Conservation (phyloP, 1,284 basidiomycete species). For the Ustilago crameri region DNA sequence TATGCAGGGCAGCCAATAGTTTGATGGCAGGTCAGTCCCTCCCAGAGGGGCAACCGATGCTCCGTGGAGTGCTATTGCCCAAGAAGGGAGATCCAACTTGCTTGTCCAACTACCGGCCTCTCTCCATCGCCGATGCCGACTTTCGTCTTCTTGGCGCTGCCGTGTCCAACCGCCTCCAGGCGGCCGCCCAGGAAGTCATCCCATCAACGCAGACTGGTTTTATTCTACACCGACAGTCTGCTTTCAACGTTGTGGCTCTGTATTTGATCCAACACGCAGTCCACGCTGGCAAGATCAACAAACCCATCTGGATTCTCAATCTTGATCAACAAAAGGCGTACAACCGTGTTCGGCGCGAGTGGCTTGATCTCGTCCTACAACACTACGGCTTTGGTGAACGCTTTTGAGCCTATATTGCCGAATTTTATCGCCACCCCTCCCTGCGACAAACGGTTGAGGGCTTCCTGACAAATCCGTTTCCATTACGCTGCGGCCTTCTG, state of each 20-base stretch:
- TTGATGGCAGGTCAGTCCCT: conserved; percentile 6
- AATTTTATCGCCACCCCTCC: too few species aligned
- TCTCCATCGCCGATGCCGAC: conserved; percentile 5
- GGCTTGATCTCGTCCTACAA: not conserved
- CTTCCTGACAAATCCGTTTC: conserved; percentile 4
- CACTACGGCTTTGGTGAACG: conserved; percentile 10
- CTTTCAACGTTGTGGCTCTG: conserved; percentile 6
- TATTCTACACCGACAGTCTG: conserved; percentile 5
- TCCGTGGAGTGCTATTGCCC: conserved; percentile 8
- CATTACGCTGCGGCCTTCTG: conserved; percentile 5
- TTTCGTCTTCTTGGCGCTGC: conserved; percentile 8
- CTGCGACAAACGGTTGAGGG: not conserved
- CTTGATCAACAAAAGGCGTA: conserved; percentile 6
- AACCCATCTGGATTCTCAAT: conserved; percentile 13
- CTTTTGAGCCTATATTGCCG: not conserved
- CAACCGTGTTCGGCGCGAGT: conserved; percentile 1
- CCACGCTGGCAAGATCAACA: not conserved
- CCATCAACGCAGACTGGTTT: conserved; percentile 9
- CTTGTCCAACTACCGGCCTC: conserved; percentile 8
- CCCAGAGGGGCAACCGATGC: not conserved
- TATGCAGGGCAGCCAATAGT: not conserved
- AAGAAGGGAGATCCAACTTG: conserved; percentile 6
- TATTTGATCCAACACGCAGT: conserved; percentile 12
- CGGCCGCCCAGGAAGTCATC: conserved; percentile 10
- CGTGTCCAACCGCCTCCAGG: conserved; percentile 4